Conservation (phyloP, 2,329 filamentous ascomycete genomes). For the Xylaria sp. region DNA sequence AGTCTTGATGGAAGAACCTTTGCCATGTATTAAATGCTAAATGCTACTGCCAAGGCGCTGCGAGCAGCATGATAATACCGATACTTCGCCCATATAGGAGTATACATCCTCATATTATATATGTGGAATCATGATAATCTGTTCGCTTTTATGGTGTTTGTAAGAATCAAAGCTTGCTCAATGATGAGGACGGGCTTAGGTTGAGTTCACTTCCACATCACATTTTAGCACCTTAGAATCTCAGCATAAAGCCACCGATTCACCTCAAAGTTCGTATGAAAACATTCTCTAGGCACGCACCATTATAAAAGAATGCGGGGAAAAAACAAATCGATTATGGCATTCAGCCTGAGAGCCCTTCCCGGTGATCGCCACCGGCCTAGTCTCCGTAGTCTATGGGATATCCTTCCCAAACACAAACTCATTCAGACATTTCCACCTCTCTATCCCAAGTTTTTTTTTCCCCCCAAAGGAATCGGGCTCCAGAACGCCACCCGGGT, state of each 20-base stretch:
- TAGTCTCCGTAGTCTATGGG: background rate
- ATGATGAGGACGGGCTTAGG: no score
- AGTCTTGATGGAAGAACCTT: background rate
- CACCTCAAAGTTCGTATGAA: background rate
- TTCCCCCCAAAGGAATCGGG: no score
- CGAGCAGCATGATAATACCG: no score
- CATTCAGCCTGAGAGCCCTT: background rate
- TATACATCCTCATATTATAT: background rate
- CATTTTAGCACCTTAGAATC: no score
- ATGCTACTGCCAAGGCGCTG: background rate
- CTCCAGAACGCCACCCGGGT: conserved; percentile 10
- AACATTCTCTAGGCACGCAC: background rate
- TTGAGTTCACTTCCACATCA: no score
- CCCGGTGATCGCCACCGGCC: background rate
- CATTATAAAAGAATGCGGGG: background rate
- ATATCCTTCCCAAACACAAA: no score
- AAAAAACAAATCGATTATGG: background rate
- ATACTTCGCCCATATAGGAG: no score
- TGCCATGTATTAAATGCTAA: background rate
- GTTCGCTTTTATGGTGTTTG: no score
- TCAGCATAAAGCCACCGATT: no score
- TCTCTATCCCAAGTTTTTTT: background rate
- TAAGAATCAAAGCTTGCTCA: no score
- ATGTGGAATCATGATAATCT: no score
- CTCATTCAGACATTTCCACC: background rate